Evolutionary conservation across 495 filamentous ascomycete genomes (phyloP), one percentile per base, ranked within the genome.

Genomic region (Aspergillus panamensis): DNA sequence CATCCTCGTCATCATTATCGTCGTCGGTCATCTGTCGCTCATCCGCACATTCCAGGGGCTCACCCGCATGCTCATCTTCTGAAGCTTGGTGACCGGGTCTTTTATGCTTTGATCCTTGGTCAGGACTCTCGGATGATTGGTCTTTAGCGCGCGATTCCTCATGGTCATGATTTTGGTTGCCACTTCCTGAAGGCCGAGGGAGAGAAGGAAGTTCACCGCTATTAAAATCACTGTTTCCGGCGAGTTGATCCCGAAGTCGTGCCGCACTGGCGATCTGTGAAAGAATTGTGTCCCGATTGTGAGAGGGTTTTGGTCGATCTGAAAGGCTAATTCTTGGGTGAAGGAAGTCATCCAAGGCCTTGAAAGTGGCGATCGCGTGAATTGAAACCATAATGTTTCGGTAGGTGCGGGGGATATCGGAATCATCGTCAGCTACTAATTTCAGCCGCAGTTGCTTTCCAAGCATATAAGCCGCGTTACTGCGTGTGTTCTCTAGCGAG

Each of bases 341-440:
- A 43, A 99, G 78, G 73, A 97, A 99, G 68, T 99, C 95, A 66
- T 97, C 94, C 30, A 99, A 75, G 2, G 94, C 88, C 68, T 97
- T 97, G 73, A 99, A 97, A 0, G 92, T 96, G 8, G 95, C 93
- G 69, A 99, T 97, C 30, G 95, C 95, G 72, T 99, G 95, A 59
- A 99, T 97, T 6, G 91, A 93, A 14, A 99, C 93, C 87, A 96
- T 96, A 60, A 97, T 91, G 58, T 92, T 96, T 32, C 88, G 84
- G 64, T 93, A 97, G 13, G 85, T 75, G 20, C 83, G 80, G 21
- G 92, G 93, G 49, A 97, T 91, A 29, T 95, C 88, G 0, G 90
- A 90, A 37, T 90, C 88, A 1, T 97, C 94, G 56, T 96, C 92
- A 1, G 94, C 92, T 20, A 92, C 83, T 9, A 99, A 77, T 66